Percentiles rank a stretch among this genome's conserved stretches.
Conservation (phyloP, 441 rosid genomes). For the Caryocar brasiliense region DNA sequence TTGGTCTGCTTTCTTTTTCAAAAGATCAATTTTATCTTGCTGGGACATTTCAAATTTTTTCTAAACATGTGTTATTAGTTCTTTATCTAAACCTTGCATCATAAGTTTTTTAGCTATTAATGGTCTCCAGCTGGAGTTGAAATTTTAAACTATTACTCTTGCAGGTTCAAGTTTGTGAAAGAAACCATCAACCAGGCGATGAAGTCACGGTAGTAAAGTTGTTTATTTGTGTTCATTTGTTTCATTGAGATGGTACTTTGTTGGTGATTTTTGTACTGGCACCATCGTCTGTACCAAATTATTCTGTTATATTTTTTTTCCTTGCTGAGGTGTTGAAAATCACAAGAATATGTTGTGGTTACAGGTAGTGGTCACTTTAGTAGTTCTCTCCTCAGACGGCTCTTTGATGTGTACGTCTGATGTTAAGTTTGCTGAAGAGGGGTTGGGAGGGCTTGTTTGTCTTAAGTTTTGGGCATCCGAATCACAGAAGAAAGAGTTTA, state of each 20-base stretch:
- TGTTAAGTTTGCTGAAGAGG: conserved; percentile 82
- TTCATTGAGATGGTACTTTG: neutral
- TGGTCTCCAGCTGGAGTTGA: conserved; percentile 13
- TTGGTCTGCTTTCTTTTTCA: no score
- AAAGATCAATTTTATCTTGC: no score
- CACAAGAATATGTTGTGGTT: conserved; percentile 9
- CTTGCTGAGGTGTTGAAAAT: neutral
- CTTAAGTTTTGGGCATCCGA: conserved; percentile 78
- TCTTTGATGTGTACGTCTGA: conserved; percentile 78
- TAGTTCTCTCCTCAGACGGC: conserved; percentile 77
- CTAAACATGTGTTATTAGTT: no score
- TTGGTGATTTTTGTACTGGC: neutral
- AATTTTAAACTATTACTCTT: conserved; percentile 10
- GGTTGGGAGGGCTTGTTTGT: conserved; percentile 73
- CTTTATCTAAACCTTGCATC: neutral
- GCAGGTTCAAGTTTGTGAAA: conserved; percentile 89
- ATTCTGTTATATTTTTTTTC: conserved; percentile 1
- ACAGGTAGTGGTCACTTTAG: conserved; percentile 65
- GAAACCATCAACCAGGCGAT: conserved; percentile 95
- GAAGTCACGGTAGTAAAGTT: conserved; percentile 55
- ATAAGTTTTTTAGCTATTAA: neutral
- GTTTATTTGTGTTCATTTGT: neutral
- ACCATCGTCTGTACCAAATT: neutral
- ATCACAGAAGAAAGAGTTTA: conserved; percentile 52
- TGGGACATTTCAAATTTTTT: no score